Base-by-base conservation (phyloP, 345 rosid species). In the Salix brachista region DNA sequence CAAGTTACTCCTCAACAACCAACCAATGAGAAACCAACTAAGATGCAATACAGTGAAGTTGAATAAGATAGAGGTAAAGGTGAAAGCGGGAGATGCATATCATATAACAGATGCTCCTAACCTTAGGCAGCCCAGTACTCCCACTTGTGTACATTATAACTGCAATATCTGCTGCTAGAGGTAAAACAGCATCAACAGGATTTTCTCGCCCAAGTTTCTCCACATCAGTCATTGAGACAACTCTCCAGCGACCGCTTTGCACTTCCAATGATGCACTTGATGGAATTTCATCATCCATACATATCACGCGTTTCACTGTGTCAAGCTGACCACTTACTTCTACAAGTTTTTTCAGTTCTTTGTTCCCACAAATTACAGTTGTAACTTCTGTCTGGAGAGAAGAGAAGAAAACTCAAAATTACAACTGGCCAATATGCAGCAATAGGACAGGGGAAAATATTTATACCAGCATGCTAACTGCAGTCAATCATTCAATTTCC, bases 81-180 rank as follows among this genome's bases (percentile, higher is more conserved):
- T 36, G 25, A 69, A 80, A 52, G 39, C 26, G 26, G 46, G 23
- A 72, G 69, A 65, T 41, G 42, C 11, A 21, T 17, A 79, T 44
- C 42, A 62, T 37, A 41, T 28, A 68, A 72, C 25, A 14, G 54
- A 75, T 39, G 65, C 64, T 80, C 79, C 88, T 72, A 79, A 94
- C 99, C 97, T 96, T 96, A 21, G 98, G 98, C 88, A 94, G 80
- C 37, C 99, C 97, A 77, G 98, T 92, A 83, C 99, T 94, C 73
- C 99, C 99, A 88, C 99, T 96, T 70, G 99, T 96, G 80, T 94
- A 96, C 99, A 96, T 94, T 77, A 96, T 91, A 75, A 96, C 97
- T 68, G 98, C 99, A 80, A 91, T 81, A 83, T 96, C 99, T 76
- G 89, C 86, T 72, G 94, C 61, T 77, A 85, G 81, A 14, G 99